Base-by-base conservation (phyloP, 2,329 filamentous ascomycete genomes). In the Mycosphaerella sp. region DNA sequence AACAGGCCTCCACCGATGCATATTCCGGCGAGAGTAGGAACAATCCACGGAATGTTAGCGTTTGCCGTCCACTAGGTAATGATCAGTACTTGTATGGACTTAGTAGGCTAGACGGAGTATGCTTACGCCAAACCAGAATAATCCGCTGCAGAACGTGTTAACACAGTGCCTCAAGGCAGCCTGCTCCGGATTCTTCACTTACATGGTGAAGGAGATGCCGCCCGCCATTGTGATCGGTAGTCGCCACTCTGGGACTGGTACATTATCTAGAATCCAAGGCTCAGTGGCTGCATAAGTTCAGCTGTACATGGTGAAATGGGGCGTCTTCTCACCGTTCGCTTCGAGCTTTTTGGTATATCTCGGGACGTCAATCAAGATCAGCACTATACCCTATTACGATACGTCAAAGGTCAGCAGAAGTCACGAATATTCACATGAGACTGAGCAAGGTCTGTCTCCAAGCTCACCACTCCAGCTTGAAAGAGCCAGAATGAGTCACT, bases 1-100 rank as follows among this genome's bases (percentile, higher is more conserved):
- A 81, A 70, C 34, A 82, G 73, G 9, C 79, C 79, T 54, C 80
- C 80, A 2, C 79, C 79, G 1, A 76, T 79, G 52, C 78, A 73
- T 0, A 81, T 61, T 10, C 79, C 79, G 27, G 66, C 68, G 0
- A 68, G 55, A 1, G 67, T 68, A 1, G 68, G 67, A 2, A 60
- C 67, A 39, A 70, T 69, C 66, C 66, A 69, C 37, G 12, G 54
- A 59, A 30, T 56, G 53, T 60, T 59, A 62, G 14, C 59, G 53
- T 25, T 65, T 61, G 58, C 61, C 62, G 53, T 65, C 45, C 37
- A 34, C 28, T 28, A 42, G 27, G 16, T 6, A 12, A 21, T 3
- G 4, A 14, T 45, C 25, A 41, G 17, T 64, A 16, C 56, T 57
- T 34, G 30, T 6, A 34, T 34, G 6, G 21, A 6, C 21, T 6